Percentiles rank a stretch among this genome's conserved stretches.
These are phyloP conservation scores for Fomitopsis pinicola DNA, from an alignment of 1,284 basidiomycete genomes.

Conservation along the genomic window DNA sequence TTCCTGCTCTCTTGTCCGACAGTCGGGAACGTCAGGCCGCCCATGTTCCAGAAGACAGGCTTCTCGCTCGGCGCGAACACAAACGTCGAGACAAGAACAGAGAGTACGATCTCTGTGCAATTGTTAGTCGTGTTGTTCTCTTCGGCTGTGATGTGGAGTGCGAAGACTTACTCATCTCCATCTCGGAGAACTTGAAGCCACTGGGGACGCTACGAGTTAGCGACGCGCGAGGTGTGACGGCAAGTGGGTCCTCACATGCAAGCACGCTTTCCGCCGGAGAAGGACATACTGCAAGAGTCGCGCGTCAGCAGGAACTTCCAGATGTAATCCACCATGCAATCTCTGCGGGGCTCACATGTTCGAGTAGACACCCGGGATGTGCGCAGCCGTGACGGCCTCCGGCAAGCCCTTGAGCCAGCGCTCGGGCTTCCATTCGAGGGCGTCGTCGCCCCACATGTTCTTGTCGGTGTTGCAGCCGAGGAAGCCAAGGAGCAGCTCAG, in stretches of 20 bases:
- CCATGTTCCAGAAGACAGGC: slow-evolving; percentile 17
- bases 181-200: slow-evolving; percentile 3
- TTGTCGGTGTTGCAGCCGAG: no score
- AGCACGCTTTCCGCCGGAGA: slow-evolving; percentile 1
- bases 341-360: slow-evolving; percentile 9
- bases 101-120: slow-evolving; percentile 8
- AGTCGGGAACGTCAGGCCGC: slow-evolving; percentile 14
- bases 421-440: no score
- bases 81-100: slow-evolving; percentile 10
- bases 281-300: background rate
- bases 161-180: background rate
- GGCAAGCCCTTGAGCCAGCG: no score
- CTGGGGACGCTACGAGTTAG: background rate
- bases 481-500: no score
- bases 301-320: background rate
- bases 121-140: no score
- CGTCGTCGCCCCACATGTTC: no score
- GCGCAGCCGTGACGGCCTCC: no score
- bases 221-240: no score
- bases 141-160: no score
- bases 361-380: no score
- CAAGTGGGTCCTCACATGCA: background rate
- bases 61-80: slow-evolving; percentile 8
- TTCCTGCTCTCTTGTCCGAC: slow-evolving; percentile 11
- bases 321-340: background rate